Evolutionary conservation across 495 filamentous ascomycete species (phyloP).

Genomic region (Lichina pygmaea): DNA sequence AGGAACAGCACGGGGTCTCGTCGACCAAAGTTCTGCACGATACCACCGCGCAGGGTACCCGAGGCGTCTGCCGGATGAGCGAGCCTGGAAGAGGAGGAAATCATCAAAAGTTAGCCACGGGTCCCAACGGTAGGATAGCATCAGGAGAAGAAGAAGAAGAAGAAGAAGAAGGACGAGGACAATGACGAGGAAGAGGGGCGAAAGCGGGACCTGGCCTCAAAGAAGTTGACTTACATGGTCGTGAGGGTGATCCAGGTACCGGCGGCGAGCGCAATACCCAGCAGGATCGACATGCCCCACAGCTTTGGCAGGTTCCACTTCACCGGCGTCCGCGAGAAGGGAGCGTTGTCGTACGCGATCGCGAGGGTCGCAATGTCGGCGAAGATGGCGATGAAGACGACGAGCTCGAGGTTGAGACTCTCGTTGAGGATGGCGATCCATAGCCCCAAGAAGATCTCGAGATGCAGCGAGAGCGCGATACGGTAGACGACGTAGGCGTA

Average conservation of each 20-base stretch:
- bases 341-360: constrained; percentile 83
- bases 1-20: constrained; percentile 68
- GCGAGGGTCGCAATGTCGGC: constrained; percentile 81
- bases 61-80: constrained; percentile 11
- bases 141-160: background rate
- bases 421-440: constrained; percentile 76
- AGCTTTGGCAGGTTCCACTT: constrained; percentile 87
- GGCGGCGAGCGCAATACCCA: constrained; percentile 52
- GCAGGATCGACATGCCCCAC: constrained; percentile 70
- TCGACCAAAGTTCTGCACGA: constrained; percentile 66
- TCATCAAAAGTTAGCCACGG: too few species aligned
- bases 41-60: constrained; percentile 39
- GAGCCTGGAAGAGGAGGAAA: background rate
- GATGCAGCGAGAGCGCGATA: constrained; percentile 73
- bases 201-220: background rate
- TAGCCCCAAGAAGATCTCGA: constrained; percentile 70
- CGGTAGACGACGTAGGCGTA: constrained; percentile 91
- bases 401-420: constrained; percentile 56
- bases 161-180: background rate
- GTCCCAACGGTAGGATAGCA: too few species aligned
- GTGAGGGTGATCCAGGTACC: constrained; percentile 68
- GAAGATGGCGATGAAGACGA: constrained; percentile 86
- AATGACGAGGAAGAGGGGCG: background rate
- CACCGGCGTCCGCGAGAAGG: constrained; percentile 62
- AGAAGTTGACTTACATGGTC: constrained; percentile 25